Percentiles rank a stretch among this genome's conserved stretches.
Conservation (phyloP, 202 grass and related monocot species). For the Tripidium arundinaceum region DNA sequence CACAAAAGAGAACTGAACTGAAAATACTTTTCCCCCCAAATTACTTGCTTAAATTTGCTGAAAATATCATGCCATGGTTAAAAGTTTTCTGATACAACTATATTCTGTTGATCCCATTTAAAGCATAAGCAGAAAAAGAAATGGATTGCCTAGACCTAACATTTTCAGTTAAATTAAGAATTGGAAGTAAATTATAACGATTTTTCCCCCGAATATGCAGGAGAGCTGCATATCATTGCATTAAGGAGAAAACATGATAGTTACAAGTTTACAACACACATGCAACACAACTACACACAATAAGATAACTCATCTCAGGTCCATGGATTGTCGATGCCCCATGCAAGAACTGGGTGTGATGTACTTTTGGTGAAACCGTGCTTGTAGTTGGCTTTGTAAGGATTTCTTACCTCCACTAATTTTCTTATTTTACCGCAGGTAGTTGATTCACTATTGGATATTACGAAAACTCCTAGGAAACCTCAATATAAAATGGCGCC, state of each 20-base stretch:
- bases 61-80: background rate
- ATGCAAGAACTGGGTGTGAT: background rate
- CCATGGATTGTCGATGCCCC: background rate
- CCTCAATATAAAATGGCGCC: constrained; percentile 95
- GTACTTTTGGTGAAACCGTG: constrained; percentile 5
- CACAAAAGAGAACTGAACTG: background rate
- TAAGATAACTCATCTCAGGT: background rate
- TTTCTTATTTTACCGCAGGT: constrained; percentile 52
- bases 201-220: background rate
- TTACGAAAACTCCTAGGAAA: constrained; percentile 61
- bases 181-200: background rate
- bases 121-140: background rate
- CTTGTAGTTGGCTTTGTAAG: constrained; percentile 6
- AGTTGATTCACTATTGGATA: constrained; percentile 79
- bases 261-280: background rate
- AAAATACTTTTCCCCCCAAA: background rate
- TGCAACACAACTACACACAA: background rate
- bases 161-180: background rate
- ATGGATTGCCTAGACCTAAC: background rate
- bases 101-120: background rate
- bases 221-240: background rate
- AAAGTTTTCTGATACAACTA: constrained; percentile 10
- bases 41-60: background rate
- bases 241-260: background rate
- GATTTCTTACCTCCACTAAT: background rate